Evolutionary conservation across 2,329 filamentous ascomycete genomes (phyloP).

Genomic region (Pseudohalonectria lignicola): DNA sequence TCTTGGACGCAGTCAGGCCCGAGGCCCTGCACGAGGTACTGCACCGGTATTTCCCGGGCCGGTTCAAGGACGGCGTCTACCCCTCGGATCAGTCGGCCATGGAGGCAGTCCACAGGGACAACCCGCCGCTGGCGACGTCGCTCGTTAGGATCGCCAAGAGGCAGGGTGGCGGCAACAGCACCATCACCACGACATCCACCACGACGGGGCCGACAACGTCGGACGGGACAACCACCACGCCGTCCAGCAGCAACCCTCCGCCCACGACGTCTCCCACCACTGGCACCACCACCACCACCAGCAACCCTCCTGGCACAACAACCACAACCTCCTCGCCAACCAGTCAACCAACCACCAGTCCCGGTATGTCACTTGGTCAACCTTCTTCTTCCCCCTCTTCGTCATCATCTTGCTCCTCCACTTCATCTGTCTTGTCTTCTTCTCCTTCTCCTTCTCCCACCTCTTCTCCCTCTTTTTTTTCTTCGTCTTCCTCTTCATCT

Average conservation of each 20-base stretch:
- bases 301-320: constrained; percentile 15
- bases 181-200: constrained; percentile 11
- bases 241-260: constrained; percentile 10
- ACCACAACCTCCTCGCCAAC: constrained; percentile 13
- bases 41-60: constrained; percentile 48
- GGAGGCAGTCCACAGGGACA: constrained; percentile 48
- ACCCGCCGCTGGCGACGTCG: constrained; percentile 50
- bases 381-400: constrained; percentile 10
- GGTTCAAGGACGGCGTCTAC: constrained; percentile 60
- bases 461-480: too few species aligned
- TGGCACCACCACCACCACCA: constrained; percentile 7
- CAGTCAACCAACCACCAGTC: constrained; percentile 9
- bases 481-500: too few species aligned
- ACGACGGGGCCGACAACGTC: constrained; percentile 7
- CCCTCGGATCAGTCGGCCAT: constrained; percentile 52
- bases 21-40: constrained; percentile 52
- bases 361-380: constrained; percentile 18
- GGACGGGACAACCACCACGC: constrained; percentile 5
- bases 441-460: too few species aligned
- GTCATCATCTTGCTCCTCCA: constrained; percentile 10
- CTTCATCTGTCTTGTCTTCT: too few species aligned
- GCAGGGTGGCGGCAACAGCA: constrained; percentile 28
- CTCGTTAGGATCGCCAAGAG: constrained; percentile 56
- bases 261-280: constrained; percentile 11
- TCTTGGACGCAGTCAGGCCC: constrained; percentile 12